Evolutionary conservation across 1,284 basidiomycete genomes (phyloP), one percentile per base, ranked within the genome.

Genomic region (Hymenochaete sp.): DNA sequence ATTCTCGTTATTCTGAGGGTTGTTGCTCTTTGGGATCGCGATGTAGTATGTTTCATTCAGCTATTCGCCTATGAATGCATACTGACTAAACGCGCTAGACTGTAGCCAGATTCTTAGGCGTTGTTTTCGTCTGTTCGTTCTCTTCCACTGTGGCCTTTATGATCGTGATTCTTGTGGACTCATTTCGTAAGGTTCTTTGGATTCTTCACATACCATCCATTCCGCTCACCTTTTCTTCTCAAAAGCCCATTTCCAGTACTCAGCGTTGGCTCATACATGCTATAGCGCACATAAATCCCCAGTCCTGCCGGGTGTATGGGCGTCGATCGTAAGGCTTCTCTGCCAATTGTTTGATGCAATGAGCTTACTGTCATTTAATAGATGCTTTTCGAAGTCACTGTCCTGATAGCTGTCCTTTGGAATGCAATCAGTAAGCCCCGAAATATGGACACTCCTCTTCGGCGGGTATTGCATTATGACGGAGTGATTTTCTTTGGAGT

Each of bases 401-500:
- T 56, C 21, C 36, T 57, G 11, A 4, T 29, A 8, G 24, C 50
- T 26, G 53, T 51, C 5, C 26, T 38, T 21, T 53, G 47, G 37
- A 55, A 55, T 31, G 53, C 53, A 2, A 44, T 53, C 26, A 46
- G 48, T 22, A 40, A 46, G 6, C 56, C 56, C 4, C 56, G 56
- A 9, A 35, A 8, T 3, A 25, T 19, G 4, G 26, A 39, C 4
- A 52, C 36, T 1, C 31, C 44, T 3, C 38, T 58, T 16, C 21
- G 31, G 7, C 24, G 41, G 2, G 26, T 48, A 1, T 38, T 58
- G 9, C 40, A 47, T 38, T 49, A 52, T 7, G 54, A 57, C 32
- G 56, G 56, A n/a, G 44, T 56, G 19, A 9, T 45, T 4, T 57
- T 52, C 40, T 56, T 56, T 40, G 9, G 45, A 33, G 53, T 56